Evolutionary conservation across 108 stramenopile species (phyloP), one percentile per base, ranked within the genome.

Genomic region (Craspedostauros australis): DNA sequence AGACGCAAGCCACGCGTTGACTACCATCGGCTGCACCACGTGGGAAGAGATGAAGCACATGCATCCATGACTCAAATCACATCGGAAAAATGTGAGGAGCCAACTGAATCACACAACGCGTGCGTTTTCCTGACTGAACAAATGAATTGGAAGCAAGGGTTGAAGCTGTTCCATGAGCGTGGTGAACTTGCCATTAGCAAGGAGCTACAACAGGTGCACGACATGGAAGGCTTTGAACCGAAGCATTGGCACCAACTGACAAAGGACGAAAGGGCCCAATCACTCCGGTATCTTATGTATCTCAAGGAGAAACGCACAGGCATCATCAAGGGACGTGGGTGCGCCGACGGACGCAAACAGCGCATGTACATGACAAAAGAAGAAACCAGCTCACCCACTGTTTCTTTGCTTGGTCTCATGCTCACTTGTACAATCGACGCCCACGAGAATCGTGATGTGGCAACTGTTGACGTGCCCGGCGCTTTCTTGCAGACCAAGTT

Each of bases 271-370:
- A 25, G 36, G 9, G 34, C 21, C 3, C 31, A 39, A 11, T 59
- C 77, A 2, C 60, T 79, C 8, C 39, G 34, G 16, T 70, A 69
- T 34, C 54, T 73, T 0, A 73, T 72, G 61, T 72, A 66, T 50
- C 42, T 78, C 2, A 78, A 70, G 31, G 33, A 72, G 34, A 79
- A 71, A 32, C 30, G 61, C 7, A 51, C 39, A 29, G 63, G 71
- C 21, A 46, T 23, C 2, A 62, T 73, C 31, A 80, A 80, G 46
- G 68, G 24, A 0, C 46, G 75, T 14, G 73, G 67, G 0, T 75
- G 68, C 29, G 50, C 54, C 28, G 51, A 68, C 38, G 75, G 75
- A n/a, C 46, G 57, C n/a, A 60, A 39, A 20, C 75, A 72, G 25
- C 23, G 66, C 1, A 31, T 28, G 4, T 71, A 65, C 38, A 36